Conservation (phyloP, 2,329 filamentous ascomycete species). For the Blastomyces parvus region DNA sequence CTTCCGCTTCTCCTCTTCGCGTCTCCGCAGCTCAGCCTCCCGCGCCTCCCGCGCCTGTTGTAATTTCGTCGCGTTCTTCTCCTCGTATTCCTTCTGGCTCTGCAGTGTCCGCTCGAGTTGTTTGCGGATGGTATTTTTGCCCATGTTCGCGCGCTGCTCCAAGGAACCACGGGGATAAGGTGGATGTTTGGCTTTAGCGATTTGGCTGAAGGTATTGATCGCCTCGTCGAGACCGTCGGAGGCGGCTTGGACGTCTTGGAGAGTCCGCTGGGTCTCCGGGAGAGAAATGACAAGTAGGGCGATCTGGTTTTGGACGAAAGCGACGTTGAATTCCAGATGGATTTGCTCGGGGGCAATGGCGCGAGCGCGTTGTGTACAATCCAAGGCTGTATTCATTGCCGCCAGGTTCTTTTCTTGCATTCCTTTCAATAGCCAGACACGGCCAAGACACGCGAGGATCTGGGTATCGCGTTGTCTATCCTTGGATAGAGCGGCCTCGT, state of each 20-base stretch:
- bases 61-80: constrained; percentile 82
- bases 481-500: constrained; percentile 73
- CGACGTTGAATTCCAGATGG: constrained; percentile 94
- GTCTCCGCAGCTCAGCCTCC: constrained; percentile 66
- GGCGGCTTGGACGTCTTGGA: constrained; percentile 72
- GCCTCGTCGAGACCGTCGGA: constrained; percentile 73
- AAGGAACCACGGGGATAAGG: constrained; percentile 87
- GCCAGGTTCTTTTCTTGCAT: constrained; percentile 55
- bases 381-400: constrained; percentile 55
- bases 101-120: constrained; percentile 80
- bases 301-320: constrained; percentile 92
- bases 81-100: constrained; percentile 82
- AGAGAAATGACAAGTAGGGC: constrained; percentile 69
- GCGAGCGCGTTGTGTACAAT: constrained; percentile 59
- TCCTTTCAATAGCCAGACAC: constrained; percentile 76
- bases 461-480: constrained; percentile 69
- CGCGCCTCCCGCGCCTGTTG: constrained; percentile 68
- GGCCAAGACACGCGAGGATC: constrained; percentile 75
- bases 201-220: constrained; percentile 57
- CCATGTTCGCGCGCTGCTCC: constrained; percentile 95
- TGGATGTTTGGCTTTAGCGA: constrained; percentile 54
- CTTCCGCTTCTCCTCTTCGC: constrained; percentile 65
- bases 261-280: constrained; percentile 64
- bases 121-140: constrained; percentile 83
- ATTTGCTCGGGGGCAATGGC: constrained; percentile 70